Percentiles rank a stretch among this genome's conserved stretches.
These are phyloP conservation scores for Fusarium sterilihyphosum DNA, from an alignment of 2,329 filamentous ascomycete genomes.

Conservation along the genomic window DNA sequence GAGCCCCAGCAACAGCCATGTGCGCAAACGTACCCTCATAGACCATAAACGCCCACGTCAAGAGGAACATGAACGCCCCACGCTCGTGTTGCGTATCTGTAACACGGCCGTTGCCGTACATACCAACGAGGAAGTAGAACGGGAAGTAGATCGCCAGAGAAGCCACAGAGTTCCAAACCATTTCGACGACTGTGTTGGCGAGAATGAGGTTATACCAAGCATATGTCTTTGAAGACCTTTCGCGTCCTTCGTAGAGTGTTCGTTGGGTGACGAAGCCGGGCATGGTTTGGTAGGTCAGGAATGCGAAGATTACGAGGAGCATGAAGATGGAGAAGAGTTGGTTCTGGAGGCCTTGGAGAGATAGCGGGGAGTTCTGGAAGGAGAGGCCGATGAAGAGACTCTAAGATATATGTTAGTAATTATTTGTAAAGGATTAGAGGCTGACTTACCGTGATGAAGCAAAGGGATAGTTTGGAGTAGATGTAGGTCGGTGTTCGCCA, in stretches of 20 bases:
- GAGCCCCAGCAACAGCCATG: slow-evolving; percentile 70
- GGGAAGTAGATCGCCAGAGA: neutral
- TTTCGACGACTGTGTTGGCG: slow-evolving; percentile 83
- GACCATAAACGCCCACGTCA: slow-evolving; percentile 70
- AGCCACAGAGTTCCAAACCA: slow-evolving; percentile 76
- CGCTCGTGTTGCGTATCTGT: slow-evolving; percentile 63
- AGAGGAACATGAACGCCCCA: slow-evolving; percentile 67
- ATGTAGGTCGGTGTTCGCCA: slow-evolving; percentile 91
- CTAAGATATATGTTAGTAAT: slow-evolving; percentile 48
- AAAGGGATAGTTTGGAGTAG: slow-evolving; percentile 77
- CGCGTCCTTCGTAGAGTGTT: slow-evolving; percentile 83
- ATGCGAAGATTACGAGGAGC: slow-evolving; percentile 81
- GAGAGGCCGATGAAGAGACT: slow-evolving; percentile 83
- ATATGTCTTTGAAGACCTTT: slow-evolving; percentile 84
- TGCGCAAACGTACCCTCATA: slow-evolving; percentile 73
- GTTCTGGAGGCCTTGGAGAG: slow-evolving; percentile 73
- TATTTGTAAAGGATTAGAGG: rapidly evolving
- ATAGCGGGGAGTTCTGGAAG: slow-evolving; percentile 76
- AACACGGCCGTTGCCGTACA: slow-evolving; percentile 73
- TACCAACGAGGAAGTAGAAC: slow-evolving; percentile 71
- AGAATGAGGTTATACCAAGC: slow-evolving; percentile 86
- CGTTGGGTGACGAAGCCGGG: slow-evolving; percentile 85
- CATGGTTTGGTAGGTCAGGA: slow-evolving; percentile 81
- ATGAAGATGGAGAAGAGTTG: slow-evolving; percentile 88
- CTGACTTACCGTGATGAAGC: slow-evolving; percentile 6